A percentile compares a stretch with the other conserved stretches of the same genome.
phyloP scores from a whole-genome alignment of 805 yeast genomes.

The Candida fluviatilis region DNA sequence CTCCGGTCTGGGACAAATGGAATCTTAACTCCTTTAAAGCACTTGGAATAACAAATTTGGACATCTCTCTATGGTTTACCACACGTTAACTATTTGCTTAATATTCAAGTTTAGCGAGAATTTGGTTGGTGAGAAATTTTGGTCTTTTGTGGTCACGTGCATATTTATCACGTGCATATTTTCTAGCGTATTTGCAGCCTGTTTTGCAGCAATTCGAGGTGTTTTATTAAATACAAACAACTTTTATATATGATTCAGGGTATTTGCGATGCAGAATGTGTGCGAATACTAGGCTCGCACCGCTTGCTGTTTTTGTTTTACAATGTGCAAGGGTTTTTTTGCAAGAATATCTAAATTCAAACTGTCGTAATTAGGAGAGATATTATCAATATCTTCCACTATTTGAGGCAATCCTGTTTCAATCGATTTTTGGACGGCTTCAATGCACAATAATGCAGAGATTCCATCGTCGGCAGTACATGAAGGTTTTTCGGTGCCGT shows the following conservation, averaged over 20 bases:
- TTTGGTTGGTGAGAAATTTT: constrained; percentile 5
- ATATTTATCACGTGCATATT: not conserved
- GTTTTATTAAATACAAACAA: not conserved
- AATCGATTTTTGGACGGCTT: constrained; percentile 31
- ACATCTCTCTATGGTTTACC: constrained; percentile 20
- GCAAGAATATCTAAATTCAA: not conserved
- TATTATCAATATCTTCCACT: constrained; percentile 21
- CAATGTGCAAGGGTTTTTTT: not conserved
- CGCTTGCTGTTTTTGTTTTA: not conserved
- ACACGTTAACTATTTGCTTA: not conserved
- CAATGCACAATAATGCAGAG: constrained; percentile 31
- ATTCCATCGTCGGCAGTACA: constrained; percentile 38
- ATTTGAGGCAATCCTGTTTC: constrained; percentile 30
- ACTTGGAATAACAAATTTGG: constrained; percentile 43
- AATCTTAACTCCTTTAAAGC: constrained; percentile 77
- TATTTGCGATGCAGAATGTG: not conserved
- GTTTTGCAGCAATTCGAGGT: not conserved
- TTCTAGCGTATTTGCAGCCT: not conserved
- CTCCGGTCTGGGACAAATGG: constrained; percentile 77
- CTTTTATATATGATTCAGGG: not conserved
- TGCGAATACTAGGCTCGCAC: too few species aligned
- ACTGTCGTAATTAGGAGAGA: constrained; percentile 13
- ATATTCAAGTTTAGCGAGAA: not conserved
- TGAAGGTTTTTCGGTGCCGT: constrained; percentile 17
- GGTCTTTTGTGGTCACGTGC: too few species aligned